phyloP scores from a whole-genome alignment of 352 stramenopile genomes.

The Globisporangium spinosum region DNA sequence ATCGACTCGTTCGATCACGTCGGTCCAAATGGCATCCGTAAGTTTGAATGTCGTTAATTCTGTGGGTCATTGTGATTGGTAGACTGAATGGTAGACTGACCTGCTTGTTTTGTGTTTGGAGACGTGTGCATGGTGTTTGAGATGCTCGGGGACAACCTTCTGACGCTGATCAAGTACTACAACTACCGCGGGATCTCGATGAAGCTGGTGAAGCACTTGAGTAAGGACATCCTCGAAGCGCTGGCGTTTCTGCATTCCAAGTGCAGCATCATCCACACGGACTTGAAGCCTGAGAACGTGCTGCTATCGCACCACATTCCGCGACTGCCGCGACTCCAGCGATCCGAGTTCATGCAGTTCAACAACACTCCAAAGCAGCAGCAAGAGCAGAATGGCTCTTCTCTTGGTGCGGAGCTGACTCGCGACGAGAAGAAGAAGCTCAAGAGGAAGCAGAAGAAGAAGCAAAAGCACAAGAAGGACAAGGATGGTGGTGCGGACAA shows the following conservation, averaged over 20 bases:
- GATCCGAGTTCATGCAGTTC: slow-evolving; percentile 46
- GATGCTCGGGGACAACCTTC: slow-evolving; percentile 97
- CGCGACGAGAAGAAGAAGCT: slow-evolving; percentile 92
- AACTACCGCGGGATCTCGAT: slow-evolving; percentile 98
- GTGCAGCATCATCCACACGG: slow-evolving; percentile 99
- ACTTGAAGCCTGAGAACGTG: slow-evolving; percentile 99
- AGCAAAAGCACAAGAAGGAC: slow-evolving; percentile 85
- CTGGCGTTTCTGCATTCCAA: slow-evolving; percentile 97
- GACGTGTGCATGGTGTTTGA: slow-evolving; percentile 99
- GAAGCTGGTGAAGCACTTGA: slow-evolving; percentile 92
- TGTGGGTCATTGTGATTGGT: not conserved
- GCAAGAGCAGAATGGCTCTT: slow-evolving; percentile 22
- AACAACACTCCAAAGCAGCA: slow-evolving; percentile 43
- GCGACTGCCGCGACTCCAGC: slow-evolving; percentile 60
- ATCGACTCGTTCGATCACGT: slow-evolving; percentile 96
- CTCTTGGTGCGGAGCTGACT: slow-evolving; percentile 28
- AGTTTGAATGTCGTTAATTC: not conserved
- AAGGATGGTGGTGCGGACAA: slow-evolving; percentile 39
- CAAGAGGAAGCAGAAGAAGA: slow-evolving; percentile 93
- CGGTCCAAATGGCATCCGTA: slow-evolving; percentile 93
- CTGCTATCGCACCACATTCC: slow-evolving; percentile 86
- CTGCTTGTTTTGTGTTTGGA: slow-evolving; percentile 14
- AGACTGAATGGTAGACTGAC: not conserved
- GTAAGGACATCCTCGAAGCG: slow-evolving; percentile 92
- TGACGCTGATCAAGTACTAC: slow-evolving; percentile 99